Conservation (phyloP, 108 stramenopile genomes). For the Seminavis robusta region DNA sequence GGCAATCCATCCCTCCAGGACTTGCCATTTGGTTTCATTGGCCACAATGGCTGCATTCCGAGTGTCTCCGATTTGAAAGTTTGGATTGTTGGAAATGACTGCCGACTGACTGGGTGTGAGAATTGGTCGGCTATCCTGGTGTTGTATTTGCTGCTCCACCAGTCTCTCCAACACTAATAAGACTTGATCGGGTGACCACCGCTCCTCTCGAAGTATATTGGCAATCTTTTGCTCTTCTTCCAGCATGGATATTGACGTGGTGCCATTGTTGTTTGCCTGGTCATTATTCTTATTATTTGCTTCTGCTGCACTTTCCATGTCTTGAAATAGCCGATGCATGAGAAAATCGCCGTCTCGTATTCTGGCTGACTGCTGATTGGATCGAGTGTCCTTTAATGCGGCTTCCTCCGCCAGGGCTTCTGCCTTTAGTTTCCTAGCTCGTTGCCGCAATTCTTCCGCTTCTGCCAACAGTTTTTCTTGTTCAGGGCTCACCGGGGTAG, state of each 20-base stretch:
- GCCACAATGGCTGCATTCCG: not conserved
- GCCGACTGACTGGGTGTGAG: slow-evolving; percentile 2
- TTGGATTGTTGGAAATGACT: slow-evolving; percentile 25
- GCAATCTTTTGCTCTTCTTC: slow-evolving; percentile 27
- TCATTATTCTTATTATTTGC: not conserved
- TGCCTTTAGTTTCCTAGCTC: slow-evolving; percentile 34
- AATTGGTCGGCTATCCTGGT: not conserved
- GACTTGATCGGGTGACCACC: slow-evolving; percentile 31
- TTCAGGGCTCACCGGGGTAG: too few relatives aligned
- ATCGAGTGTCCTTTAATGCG: slow-evolving; percentile 15
- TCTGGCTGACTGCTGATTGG: slow-evolving; percentile 21
- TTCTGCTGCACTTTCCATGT: not conserved
- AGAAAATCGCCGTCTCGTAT: slow-evolving; percentile 24
- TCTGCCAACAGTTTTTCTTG: slow-evolving; percentile 4
- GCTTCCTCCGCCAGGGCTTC: slow-evolving; percentile 49
- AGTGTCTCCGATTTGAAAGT: slow-evolving; percentile 23
- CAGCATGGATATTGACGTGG: not conserved
- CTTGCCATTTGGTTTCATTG: slow-evolving; percentile 15
- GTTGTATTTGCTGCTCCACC: slow-evolving; percentile 33
- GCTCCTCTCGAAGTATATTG: slow-evolving; percentile 26
- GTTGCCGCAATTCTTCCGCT: slow-evolving; percentile 36
- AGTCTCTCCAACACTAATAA: slow-evolving; percentile 46
- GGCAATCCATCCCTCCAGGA: slow-evolving; percentile 25
- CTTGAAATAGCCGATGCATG: slow-evolving; percentile 26
- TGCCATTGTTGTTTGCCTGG: not conserved